Base-by-base conservation (phyloP, 2,329 filamentous ascomycete genomes). In the Aspergillus fructus region DNA sequence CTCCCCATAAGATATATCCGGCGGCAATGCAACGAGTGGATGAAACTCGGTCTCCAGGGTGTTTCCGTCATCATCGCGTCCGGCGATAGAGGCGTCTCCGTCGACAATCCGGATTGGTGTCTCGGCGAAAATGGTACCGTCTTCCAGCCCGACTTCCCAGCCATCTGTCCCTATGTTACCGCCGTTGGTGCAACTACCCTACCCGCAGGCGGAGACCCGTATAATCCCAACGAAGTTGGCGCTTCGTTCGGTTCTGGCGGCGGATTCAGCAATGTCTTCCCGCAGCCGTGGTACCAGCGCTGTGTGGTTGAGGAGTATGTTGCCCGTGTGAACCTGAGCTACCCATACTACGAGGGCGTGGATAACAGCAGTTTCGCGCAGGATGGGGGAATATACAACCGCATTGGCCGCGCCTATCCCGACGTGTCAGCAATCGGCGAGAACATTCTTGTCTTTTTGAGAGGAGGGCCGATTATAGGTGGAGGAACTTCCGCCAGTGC, bases 1-100 rank as follows among this genome's bases (percentile, higher is more conserved):
- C 74, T 85, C 19, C 83, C 84, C 0, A 69, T 76, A 5, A 74
- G 71, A 60, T 87, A 87, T 70, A 80, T 84, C 62, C 73, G 80
- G 61, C 71, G 76, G 3, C 76, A 78, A 60, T 78, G 76, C 61
- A 72, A 72, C 45, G 74, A 78, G 41, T 80, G 82, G 62, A 72
- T 84, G 64, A 84, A 85, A 67, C 76, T 85, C 0, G 79, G 76
- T 5, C 61, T 72, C 3, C 68, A 70, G 49, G 70, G 70, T 11
- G 64, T 68, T 50, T 68, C 70, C 1, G 67, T 72, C 40, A 60
- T 72, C 19, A 65, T 71, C 17, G 66, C 69, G 1, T 70, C 68
- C 2, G 70, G 70, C 17, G 69, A 72, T 50, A 66, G 68, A 33
- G 70, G 70, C 5, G 70, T 72, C 1, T 66, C 27, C 0, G 8